Evolutionary conservation across 768 basidiomycete genomes (phyloP).

Genomic region (Dendrothele bispora): DNA sequence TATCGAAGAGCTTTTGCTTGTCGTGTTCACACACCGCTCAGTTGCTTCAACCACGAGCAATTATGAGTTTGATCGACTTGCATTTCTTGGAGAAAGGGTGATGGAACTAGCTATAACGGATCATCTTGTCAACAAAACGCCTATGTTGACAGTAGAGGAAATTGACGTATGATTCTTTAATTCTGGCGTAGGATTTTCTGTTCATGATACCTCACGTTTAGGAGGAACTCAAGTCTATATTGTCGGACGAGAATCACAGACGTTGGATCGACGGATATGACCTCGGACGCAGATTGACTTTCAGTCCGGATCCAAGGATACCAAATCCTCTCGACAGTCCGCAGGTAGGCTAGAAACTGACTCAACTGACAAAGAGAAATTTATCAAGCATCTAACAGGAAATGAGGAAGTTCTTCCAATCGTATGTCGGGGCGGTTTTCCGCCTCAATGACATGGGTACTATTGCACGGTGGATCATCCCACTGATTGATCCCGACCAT

Average conservation of each 20-base stretch:
- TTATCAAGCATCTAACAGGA: conserved; percentile 1
- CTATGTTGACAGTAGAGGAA: too few relatives aligned
- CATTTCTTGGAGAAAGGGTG: too few relatives aligned
- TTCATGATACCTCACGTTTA: too few relatives aligned
- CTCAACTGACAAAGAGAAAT: too few relatives aligned
- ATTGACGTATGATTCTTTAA: too few relatives aligned
- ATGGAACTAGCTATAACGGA: too few relatives aligned
- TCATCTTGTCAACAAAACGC: too few relatives aligned
- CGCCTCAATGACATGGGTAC: conserved; percentile 33
- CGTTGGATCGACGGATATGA: conserved; percentile 1
- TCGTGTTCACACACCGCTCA: too few relatives aligned
- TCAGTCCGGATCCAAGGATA: background rate
- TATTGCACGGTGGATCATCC: conserved; percentile 39
- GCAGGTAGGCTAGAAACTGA: background rate
- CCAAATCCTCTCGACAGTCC: background rate
- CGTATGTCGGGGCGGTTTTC: conserved; percentile 47
- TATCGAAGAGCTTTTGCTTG: too few relatives aligned
- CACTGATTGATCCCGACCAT: conserved; percentile 34
- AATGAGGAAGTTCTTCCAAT: conserved; percentile 30
- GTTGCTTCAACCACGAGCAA: too few relatives aligned
- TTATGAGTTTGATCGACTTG: too few relatives aligned
- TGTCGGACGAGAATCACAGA: background rate
- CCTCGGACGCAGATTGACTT: background rate
- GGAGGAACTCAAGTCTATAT: background rate
- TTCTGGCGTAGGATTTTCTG: too few relatives aligned